Conservation (phyloP, 108 stramenopile species). For the Cyclotella baltica region DNA sequence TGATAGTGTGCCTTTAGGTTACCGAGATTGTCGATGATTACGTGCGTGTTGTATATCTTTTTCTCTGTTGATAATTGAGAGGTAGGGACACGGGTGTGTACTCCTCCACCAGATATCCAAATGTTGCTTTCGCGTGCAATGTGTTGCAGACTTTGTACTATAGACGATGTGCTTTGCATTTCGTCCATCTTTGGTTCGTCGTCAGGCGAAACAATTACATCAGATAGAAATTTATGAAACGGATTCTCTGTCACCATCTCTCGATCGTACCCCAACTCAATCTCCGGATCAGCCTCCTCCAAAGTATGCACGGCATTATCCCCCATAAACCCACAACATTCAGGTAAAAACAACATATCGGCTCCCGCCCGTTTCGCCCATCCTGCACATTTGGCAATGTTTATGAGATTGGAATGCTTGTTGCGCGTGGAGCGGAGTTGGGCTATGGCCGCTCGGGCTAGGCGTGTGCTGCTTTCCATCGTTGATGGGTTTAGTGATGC, state of each 20-base stretch:
- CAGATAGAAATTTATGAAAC: constrained; percentile 26
- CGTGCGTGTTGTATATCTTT: constrained; percentile 94
- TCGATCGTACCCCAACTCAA: not conserved
- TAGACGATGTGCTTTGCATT: constrained; percentile 39
- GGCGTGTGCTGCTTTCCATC: not conserved
- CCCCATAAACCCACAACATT: constrained; percentile 88
- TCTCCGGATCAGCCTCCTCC: constrained; percentile 69
- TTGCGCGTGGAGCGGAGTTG: constrained; percentile 79
- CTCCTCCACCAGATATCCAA: constrained; percentile 88
- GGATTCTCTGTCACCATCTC: constrained; percentile 10
- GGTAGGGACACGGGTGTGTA: constrained; percentile 59
- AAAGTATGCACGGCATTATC: constrained; percentile 69
- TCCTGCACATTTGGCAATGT: constrained; percentile 78
- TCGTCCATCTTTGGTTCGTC: constrained; percentile 1
- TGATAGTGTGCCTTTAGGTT: constrained; percentile 69
- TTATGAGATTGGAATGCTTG: constrained; percentile 70
- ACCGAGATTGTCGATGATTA: constrained; percentile 87
- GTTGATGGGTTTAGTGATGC: not conserved
- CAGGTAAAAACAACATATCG: constrained; percentile 84
- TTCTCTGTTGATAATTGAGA: constrained; percentile 37
- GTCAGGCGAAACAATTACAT: constrained; percentile 24
- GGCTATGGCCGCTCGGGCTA: constrained; percentile 66
- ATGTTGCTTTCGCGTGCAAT: constrained; percentile 68
- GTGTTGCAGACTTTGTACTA: constrained; percentile 72
- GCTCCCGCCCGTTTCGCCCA: constrained; percentile 62